A percentile compares a stretch with the other conserved stretches of the same genome.
Evolutionary conservation across 345 rosid species (phyloP).

Genomic region (Gossypium bickii): DNA sequence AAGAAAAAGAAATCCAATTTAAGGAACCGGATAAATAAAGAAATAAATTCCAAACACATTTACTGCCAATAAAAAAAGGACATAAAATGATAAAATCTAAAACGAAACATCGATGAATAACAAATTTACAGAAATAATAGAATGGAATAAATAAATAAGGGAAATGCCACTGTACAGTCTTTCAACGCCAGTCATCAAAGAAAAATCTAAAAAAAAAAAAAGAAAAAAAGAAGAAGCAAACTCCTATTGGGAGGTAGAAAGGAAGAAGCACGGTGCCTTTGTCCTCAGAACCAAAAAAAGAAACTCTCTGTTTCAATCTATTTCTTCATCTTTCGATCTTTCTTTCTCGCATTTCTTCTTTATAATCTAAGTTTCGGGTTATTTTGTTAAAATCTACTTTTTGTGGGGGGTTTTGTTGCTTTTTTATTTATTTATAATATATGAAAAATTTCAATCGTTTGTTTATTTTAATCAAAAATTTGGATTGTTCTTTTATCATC

Average conservation of each 20-base stretch:
- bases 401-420: not conserved
- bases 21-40: too few species aligned
- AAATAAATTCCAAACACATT: not conserved
- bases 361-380: not conserved
- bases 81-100: not conserved
- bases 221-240: not conserved
- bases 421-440: not conserved
- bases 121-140: not conserved
- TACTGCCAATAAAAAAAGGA: not conserved
- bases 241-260: slow-evolving; percentile 17
- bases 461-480: slow-evolving; percentile 5
- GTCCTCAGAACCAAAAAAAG: slow-evolving; percentile 4
- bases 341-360: not conserved
- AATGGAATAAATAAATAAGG: not conserved
- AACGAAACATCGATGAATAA: not conserved
- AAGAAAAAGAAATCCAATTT: too few species aligned
- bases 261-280: slow-evolving; percentile 22
- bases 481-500: slow-evolving; percentile 18
- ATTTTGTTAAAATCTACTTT: not conserved
- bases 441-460: not conserved
- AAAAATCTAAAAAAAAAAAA: not conserved
- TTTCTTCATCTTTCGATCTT: slow-evolving; percentile 8
- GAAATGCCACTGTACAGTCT: not conserved
- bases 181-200: not conserved
- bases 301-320: not conserved